These are phyloP conservation scores for Nigrospora osmanthi DNA, from an alignment of 2,329 filamentous ascomycete genomes.

Conservation along the genomic window DNA sequence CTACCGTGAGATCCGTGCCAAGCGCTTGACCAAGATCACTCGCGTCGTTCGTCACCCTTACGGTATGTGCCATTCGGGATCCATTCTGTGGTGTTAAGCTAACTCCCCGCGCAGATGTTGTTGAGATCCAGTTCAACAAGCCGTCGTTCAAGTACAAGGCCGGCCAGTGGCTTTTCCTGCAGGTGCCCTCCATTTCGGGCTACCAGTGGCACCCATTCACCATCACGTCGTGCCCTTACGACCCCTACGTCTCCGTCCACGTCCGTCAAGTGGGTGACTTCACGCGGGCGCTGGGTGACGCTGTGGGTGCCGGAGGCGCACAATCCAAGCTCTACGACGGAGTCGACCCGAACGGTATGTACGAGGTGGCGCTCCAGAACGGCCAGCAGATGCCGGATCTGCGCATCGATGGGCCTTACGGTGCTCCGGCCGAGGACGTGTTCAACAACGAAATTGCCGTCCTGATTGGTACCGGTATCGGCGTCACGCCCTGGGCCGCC, in stretches of 20 bases:
- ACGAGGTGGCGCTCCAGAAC: constrained; percentile 90
- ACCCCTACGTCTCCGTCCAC: constrained; percentile 90
- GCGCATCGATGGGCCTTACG: constrained; percentile 91
- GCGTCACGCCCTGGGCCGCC: constrained; percentile 78
- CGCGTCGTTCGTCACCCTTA: constrained; percentile 95
- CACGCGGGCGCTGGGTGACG: constrained; percentile 86
- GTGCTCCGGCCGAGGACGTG: constrained; percentile 93
- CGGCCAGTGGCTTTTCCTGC: constrained; percentile 95
- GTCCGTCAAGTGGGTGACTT: constrained; percentile 96
- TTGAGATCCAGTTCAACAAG: constrained; percentile 96
- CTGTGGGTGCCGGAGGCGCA: constrained; percentile 81
- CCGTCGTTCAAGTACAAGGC: constrained; percentile 97
- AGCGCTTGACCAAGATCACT: constrained; percentile 80
- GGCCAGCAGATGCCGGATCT: constrained; percentile 87
- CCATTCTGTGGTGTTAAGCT: constrained; percentile 8
- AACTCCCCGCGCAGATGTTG: constrained; percentile 56
- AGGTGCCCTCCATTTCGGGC: constrained; percentile 79
- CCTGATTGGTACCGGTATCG: constrained; percentile 79
- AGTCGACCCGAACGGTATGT: constrained; percentile 91
- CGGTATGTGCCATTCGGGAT: constrained; percentile 41
- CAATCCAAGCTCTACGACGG: constrained; percentile 87
- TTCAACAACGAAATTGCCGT: constrained; percentile 89
- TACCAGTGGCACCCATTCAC: constrained; percentile 99
- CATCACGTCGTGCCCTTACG: constrained; percentile 95
- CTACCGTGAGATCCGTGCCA: constrained; percentile 81